These are phyloP conservation scores for Penicillium sp. DNA, from an alignment of 2,329 filamentous ascomycete species.

Conservation along the genomic window DNA sequence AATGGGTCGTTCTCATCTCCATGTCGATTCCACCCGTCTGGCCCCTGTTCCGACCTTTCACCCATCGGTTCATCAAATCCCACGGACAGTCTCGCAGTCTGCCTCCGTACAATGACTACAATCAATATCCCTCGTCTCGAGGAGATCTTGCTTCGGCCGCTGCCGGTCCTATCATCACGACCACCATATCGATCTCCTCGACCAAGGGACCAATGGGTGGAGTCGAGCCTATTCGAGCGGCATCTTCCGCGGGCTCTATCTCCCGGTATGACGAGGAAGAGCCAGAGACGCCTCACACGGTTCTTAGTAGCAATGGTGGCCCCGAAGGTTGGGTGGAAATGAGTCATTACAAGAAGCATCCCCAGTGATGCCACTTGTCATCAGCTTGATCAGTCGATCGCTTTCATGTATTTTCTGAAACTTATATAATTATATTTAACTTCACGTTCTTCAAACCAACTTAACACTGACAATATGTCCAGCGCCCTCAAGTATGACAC, in stretches of 20 bases:
- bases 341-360: constrained; percentile 11
- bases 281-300: constrained; percentile 11
- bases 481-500: too few relatives aligned
- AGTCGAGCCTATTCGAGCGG: constrained; percentile 7
- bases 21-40: constrained; percentile 29
- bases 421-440: background rate
- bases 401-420: background rate
- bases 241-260: constrained; percentile 14
- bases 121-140: constrained; percentile 10
- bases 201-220: constrained; percentile 9
- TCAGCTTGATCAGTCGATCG: background rate
- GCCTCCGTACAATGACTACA: constrained; percentile 5
- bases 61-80: constrained; percentile 21
- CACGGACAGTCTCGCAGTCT: constrained; percentile 3
- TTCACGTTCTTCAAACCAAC: background rate
- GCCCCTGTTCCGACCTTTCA: constrained; percentile 26
- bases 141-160: constrained; percentile 11
- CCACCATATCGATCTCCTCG: constrained; percentile 19
- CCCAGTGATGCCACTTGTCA: constrained; percentile 2
- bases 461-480: too few relatives aligned
- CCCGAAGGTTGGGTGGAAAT: constrained; percentile 22
- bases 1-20: constrained; percentile 28
- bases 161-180: constrained; percentile 19
- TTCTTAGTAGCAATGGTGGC: constrained; percentile 8
- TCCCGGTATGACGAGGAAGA: constrained; percentile 16